Conservation (phyloP, 164 flowering plant species). For the Stephania japonica region DNA sequence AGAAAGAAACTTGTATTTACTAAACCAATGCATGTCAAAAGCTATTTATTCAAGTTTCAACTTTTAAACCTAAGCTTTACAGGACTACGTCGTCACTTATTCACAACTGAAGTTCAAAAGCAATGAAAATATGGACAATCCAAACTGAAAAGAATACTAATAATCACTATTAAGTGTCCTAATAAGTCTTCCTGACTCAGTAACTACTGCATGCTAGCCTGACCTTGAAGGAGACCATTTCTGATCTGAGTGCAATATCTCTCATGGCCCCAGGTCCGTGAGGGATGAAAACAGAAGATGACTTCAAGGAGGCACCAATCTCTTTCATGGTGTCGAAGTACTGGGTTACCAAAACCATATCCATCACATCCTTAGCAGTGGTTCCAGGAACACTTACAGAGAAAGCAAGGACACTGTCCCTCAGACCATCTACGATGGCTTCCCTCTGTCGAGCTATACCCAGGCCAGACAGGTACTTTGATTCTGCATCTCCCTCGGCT, state of each 20-base stretch:
- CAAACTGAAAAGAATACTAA: neutral
- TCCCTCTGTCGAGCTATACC: conserved; percentile 84
- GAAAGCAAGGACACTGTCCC: conserved; percentile 81
- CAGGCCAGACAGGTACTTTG: conserved; percentile 67
- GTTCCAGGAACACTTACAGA: conserved; percentile 76
- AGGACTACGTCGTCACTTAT: neutral
- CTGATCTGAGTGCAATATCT: conserved; percentile 70
- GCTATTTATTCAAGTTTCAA: neutral
- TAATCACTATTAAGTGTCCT: neutral
- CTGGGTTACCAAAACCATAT: conserved; percentile 75
- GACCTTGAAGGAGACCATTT: conserved; percentile 57
- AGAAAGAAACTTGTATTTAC: too few species aligned
- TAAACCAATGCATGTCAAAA: too few species aligned
- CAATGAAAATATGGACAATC: neutral
- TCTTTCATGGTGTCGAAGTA: conserved; percentile 90
- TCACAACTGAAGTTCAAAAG: neutral
- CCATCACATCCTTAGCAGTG: conserved; percentile 78
- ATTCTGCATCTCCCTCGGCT: conserved; percentile 82
- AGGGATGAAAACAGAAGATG: conserved; percentile 78
- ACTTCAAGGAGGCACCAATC: conserved; percentile 73
- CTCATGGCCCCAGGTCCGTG: conserved; percentile 83
- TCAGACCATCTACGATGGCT: conserved; percentile 82
- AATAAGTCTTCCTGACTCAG: neutral
- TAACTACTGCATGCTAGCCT: conserved; percentile 3
- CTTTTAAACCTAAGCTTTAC: neutral